Base-by-base conservation (phyloP, 2,329 filamentous ascomycete species). In the Juglanconis oblonga region DNA sequence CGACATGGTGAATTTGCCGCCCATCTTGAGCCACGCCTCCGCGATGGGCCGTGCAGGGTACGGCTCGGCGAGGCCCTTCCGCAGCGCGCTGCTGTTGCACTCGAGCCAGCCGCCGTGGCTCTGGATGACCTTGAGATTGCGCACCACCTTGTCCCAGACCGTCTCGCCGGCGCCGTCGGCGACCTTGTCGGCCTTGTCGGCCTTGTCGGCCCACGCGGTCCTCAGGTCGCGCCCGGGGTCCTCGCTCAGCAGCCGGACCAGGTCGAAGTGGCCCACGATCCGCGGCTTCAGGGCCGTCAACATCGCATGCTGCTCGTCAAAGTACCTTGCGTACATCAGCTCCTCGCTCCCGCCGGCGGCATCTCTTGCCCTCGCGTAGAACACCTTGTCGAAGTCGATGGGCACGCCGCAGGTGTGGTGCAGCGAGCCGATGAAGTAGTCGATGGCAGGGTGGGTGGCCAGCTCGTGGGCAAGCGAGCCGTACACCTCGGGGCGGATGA, bases 191-290 rank as follows among this genome's bases (percentile, higher is more conserved):
- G 63, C 66, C 9, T 48, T 24, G 6, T 44, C 42, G 7, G 42
- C 50, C 17, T 35, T 40, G 6, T 7, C 73, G 8, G 73, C 69
- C 80, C 85, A 87, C 62, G 66, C 60, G 51, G 71, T 70, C 44
- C 77, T 77, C 60, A 92, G 79, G 64, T 87, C 85, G 44, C 82
- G 73, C 52, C 83, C 83, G 0, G 89, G 88, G 24, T 89, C 80
- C 59, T 86, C 82, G 67, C 90, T 92, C 72, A 95, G 81, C 64
- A 99, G 77, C 11, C 94, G 81, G 57, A 98, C 89, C 24, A 99
- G 84, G 75, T 99, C 95, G 72, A 99, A 96, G 76, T 99, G 95
- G 0, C 93, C 95, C 4, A 99, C 88, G 11, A 99, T 82, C 7
- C 85, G 84, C 36, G 95, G 95, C 66, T 79, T 78, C 64, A 97